These are phyloP conservation scores for Eurotiales sp. DNA, from an alignment of 2,329 filamentous ascomycete genomes.

Conservation along the genomic window DNA sequence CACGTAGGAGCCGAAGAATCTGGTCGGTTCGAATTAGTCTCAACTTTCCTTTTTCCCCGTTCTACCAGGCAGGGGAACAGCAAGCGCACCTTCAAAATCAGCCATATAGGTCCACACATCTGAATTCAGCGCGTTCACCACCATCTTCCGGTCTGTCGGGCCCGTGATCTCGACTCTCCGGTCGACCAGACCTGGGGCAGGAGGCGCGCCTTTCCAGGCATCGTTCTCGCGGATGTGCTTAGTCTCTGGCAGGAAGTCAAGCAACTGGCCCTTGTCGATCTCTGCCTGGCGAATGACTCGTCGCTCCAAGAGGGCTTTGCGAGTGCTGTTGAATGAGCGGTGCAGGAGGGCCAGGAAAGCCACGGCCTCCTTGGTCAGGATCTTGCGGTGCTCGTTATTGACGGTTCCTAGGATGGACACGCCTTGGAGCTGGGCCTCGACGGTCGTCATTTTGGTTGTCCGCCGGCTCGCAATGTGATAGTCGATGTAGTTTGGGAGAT, in stretches of 20 bases:
- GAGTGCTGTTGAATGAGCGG: conserved; percentile 85
- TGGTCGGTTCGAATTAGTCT: conserved; percentile 39
- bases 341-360: conserved; percentile 93
- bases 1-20: conserved; percentile 94
- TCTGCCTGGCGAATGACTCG: conserved; percentile 84
- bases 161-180: conserved; percentile 95
- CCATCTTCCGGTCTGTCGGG: conserved; percentile 97
- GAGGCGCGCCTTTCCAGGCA: conserved; percentile 87
- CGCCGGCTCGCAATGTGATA: too few relatives aligned
- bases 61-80: too few relatives aligned
- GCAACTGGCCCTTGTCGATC: conserved; percentile 82
- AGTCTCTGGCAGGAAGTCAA: conserved; percentile 94
- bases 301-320: conserved; percentile 84
- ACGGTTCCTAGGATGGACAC: conserved; percentile 80
- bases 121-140: conserved; percentile 93
- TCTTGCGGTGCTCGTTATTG: conserved; percentile 77
- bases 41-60: background rate
- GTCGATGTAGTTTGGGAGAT: too few relatives aligned
- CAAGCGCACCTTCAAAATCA: conserved; percentile 81
- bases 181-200: conserved; percentile 88
- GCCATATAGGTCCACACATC: conserved; percentile 99
- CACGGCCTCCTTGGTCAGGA: conserved; percentile 83
- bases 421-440: conserved; percentile 77
- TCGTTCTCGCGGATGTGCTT: conserved; percentile 91
- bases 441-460: conserved; percentile 55